Evolutionary conservation across 805 yeast species (phyloP), one percentile per base, ranked within the genome.

Genomic region (Kuraishia hungarica): DNA sequence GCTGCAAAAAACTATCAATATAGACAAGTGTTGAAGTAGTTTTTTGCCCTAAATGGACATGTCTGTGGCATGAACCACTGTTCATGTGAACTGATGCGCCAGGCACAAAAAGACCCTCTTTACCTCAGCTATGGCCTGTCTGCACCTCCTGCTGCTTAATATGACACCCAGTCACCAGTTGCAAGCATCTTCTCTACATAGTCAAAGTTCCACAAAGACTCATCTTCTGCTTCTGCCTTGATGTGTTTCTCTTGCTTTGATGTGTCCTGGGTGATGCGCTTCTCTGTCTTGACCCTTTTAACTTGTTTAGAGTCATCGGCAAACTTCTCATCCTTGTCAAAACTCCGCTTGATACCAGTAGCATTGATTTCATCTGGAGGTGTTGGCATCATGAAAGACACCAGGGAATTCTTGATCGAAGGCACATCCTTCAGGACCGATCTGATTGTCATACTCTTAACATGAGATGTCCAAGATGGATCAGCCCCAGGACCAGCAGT

Each of bases 341-440:
- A 51, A 24, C 53, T 55, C n/a, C 57, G 57, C 20, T 58, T 60
- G 2, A 58, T 54, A 53, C 39, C 29, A 26, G 21, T 53, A 48
- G 39, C 58, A 3, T 50, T 56, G 8, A 53, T 52, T 2, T 70
- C 74, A 51, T 68, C 72, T 4, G 74, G 75, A 2, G 75, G 74
- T 1, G 75, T 69, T 39, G 72, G 73, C 67, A 53, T 55, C 29
- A 56, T 28, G 24, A 54, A 29, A 13, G 51, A 35, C 29, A 56
- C 51, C 65, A 56, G n/a, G 67, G 67, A 51, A 69, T 62, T 76
- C 53, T 66, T 63, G 35, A 76, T 72, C 39, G 59, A 58, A 22
- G 72, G 72, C 22, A 77, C 74, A 52, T 73, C 82, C 55, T 70
- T 69, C 62, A 81, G 79, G 0, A 81, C 76, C 6, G 79, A 71